A percentile compares a stretch with the other conserved stretches of the same genome.
These are phyloP conservation scores for Endoconidiophora laricicola DNA, from an alignment of 2,329 filamentous ascomycete species.

Conservation along the genomic window DNA sequence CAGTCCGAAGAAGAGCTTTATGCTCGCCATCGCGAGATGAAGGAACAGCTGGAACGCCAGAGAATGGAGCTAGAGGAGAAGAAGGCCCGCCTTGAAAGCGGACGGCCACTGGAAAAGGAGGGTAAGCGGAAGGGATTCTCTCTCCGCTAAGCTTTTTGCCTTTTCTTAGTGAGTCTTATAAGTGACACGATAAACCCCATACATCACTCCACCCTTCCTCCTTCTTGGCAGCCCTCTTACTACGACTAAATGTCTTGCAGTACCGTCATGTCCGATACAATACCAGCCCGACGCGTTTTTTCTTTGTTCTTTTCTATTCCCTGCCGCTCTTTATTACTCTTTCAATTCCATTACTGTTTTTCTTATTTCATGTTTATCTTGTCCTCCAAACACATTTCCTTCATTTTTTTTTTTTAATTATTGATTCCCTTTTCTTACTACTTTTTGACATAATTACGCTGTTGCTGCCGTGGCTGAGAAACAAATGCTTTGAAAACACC, in stretches of 20 bases:
- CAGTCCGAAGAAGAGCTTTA: constrained; percentile 99
- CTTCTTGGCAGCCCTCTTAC: constrained; percentile 21
- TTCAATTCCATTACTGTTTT: constrained; percentile 14
- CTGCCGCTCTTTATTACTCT: constrained; percentile 19
- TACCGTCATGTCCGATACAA: constrained; percentile 41
- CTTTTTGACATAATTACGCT: not conserved
- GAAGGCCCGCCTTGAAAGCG: constrained; percentile 89
- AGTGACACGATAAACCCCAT: constrained; percentile 1
- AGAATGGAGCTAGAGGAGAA: constrained; percentile 93
- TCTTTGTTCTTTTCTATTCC: constrained; percentile 22
- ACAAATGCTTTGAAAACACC: no score
- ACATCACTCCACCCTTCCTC: constrained; percentile 8
- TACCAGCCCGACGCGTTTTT: constrained; percentile 37
- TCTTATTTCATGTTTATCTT: constrained; percentile 15
- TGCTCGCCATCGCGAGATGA: constrained; percentile 97
- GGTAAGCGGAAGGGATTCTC: constrained; percentile 99
- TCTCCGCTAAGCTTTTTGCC: constrained; percentile 51
- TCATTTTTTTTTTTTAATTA: constrained; percentile 13
- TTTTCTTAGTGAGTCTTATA: not conserved
- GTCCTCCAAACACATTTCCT: constrained; percentile 8
- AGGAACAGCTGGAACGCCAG: constrained; percentile 95
- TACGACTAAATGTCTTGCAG: constrained; percentile 34
- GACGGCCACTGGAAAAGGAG: constrained; percentile 91
- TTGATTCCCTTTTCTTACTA: constrained; percentile 13
- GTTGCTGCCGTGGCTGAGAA: no score